These are phyloP conservation scores for Alloascoidea africana DNA, from an alignment of 805 yeast species.

Conservation along the genomic window DNA sequence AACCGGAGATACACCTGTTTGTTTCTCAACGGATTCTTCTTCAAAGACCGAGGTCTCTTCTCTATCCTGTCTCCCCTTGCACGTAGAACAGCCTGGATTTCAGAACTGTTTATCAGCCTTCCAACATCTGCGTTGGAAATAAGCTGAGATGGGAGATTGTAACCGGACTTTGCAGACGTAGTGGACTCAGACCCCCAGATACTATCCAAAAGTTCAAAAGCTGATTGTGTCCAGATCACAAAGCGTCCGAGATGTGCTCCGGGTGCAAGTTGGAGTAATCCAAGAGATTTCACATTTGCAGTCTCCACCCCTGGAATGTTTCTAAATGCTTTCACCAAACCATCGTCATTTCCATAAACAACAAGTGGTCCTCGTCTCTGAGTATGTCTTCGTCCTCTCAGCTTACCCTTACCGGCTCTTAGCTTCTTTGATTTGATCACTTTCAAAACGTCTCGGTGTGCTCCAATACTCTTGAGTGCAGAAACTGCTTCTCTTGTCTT, in stretches of 20 bases:
- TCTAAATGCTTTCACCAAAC: conserved; percentile 97
- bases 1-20: conserved; percentile 94
- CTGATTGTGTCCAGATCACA: conserved; percentile 98
- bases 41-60: conserved; percentile 89
- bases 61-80: conserved; percentile 90
- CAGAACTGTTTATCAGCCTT: conserved; percentile 97
- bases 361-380: conserved; percentile 99
- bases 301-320: conserved; percentile 99
- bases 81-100: conserved; percentile 93
- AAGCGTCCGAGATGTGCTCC: conserved; percentile 99
- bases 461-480: conserved; percentile 95
- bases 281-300: conserved; percentile 79
- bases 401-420: conserved; percentile 99
- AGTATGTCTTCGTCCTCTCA: conserved; percentile 98
- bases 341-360: conserved; percentile 96
- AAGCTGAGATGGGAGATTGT: conserved; percentile 89
- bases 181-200: conserved; percentile 92
- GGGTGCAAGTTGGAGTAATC: conserved; percentile 97
- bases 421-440: conserved; percentile 96
- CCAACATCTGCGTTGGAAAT: conserved; percentile 91
- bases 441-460: conserved; percentile 95
- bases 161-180: conserved; percentile 68
- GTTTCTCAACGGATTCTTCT: conserved; percentile 99
- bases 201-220: conserved; percentile 91
- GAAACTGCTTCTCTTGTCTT: conserved; percentile 99